These are phyloP conservation scores for Arachnopeziza araneosa DNA, from an alignment of 2,329 filamentous ascomycete genomes.

Conservation along the genomic window DNA sequence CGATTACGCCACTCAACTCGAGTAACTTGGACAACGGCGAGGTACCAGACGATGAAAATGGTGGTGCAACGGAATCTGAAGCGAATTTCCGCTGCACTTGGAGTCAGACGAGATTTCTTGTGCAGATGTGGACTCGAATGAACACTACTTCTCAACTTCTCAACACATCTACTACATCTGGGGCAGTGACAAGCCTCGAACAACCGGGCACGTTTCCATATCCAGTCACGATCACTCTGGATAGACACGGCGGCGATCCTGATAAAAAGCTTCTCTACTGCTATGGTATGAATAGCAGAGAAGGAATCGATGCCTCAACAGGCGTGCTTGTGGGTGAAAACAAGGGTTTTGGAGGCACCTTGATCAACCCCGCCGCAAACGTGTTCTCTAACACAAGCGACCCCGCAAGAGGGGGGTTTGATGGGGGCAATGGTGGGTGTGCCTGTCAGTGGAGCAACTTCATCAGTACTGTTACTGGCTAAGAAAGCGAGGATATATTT, in stretches of 20 bases:
- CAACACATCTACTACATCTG: constrained; percentile 18
- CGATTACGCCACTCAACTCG: constrained; percentile 43
- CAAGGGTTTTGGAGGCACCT: constrained; percentile 43
- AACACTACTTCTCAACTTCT: constrained; percentile 40
- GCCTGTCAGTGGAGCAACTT: constrained; percentile 55
- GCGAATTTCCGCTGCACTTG: constrained; percentile 53
- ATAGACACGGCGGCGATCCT: constrained; percentile 56
- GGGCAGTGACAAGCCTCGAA: constrained; percentile 25
- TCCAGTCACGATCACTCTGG: constrained; percentile 54
- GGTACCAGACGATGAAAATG: constrained; percentile 46
- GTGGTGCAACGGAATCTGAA: constrained; percentile 48
- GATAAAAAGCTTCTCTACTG: constrained; percentile 49
- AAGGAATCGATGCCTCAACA: constrained; percentile 40
- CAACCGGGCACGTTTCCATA: constrained; percentile 57
- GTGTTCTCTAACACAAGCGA: constrained; percentile 35
- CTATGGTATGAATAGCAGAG: constrained; percentile 43
- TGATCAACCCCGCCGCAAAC: constrained; percentile 45
- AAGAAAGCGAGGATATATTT: neutral
- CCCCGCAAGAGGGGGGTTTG: constrained; percentile 50
- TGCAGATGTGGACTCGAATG: constrained; percentile 59
- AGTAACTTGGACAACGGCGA: constrained; percentile 35
- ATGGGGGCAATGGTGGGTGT: constrained; percentile 59
- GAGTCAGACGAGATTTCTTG: constrained; percentile 55
- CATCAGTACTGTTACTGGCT: neutral
- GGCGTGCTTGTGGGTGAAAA: constrained; percentile 44